Percentiles rank a stretch among this genome's conserved stretches.
phyloP scores from a whole-genome alignment of 306 rosid genomes.

The Glycine tomentella region DNA sequence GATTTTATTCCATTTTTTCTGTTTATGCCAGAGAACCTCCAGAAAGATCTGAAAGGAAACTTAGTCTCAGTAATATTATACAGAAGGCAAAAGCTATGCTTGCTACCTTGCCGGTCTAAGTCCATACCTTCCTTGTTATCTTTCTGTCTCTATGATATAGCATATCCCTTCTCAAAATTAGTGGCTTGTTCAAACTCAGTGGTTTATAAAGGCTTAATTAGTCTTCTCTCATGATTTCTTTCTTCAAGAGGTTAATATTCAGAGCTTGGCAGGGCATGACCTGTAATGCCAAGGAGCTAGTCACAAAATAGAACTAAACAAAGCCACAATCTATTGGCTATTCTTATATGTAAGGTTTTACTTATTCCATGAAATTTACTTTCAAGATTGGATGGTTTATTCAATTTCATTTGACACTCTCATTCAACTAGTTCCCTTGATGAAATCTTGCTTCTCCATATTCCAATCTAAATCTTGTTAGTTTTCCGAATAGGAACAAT shows the following conservation, averaged over 20 bases:
- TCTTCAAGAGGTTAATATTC: conserved; percentile 19
- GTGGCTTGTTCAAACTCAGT: background rate
- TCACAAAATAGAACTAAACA: conserved; percentile 8
- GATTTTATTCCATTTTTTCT: conserved; percentile 8
- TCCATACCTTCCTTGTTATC: background rate
- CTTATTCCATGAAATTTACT: background rate
- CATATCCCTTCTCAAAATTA: background rate
- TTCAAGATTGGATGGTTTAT: conserved; percentile 23
- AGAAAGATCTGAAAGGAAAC: conserved; percentile 19
- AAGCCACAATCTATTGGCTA: background rate
- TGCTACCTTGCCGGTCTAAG: background rate
- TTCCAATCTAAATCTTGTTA: background rate
- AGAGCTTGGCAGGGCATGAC: background rate
- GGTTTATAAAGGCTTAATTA: background rate
- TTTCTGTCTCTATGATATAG: background rate
- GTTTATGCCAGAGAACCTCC: background rate
- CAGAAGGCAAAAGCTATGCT: background rate
- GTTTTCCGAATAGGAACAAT: background rate
- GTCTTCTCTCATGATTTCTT: conserved; percentile 6
- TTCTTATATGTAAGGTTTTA: conserved; percentile 11
- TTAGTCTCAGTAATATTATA: conserved; percentile 8
- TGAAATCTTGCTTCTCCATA: background rate
- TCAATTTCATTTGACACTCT: conserved; percentile 10
- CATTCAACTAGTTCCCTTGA: conserved; percentile 5
- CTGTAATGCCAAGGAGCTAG: background rate